Evolutionary conservation across 2,329 filamentous ascomycete species (phyloP).

Genomic region (Cadophora malorum): DNA sequence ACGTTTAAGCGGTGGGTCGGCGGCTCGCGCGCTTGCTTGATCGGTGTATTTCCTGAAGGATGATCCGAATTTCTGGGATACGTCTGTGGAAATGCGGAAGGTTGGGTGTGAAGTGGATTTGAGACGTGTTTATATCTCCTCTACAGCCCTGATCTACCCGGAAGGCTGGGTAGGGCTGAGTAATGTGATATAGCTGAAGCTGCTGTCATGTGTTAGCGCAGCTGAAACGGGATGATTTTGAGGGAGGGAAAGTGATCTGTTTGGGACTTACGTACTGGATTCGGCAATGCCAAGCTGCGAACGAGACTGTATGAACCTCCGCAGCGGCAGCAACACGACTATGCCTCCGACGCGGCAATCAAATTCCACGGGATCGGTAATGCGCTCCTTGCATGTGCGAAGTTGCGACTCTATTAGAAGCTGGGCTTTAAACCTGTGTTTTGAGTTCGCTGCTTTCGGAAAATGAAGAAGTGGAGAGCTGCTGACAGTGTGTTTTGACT

Average conservation of each 20-base stretch:
- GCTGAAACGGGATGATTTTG: background rate
- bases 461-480: background rate
- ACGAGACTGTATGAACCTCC: background rate
- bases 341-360: background rate
- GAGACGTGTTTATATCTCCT: background rate
- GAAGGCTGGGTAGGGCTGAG: background rate
- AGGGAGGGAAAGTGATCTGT: background rate
- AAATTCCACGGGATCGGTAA: background rate
- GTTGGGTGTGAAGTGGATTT: background rate
- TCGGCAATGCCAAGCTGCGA: background rate
- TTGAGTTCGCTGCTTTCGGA: background rate
- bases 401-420: background rate
- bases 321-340: background rate
- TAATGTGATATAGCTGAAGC: background rate
- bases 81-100: no score
- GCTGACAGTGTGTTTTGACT: background rate
- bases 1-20: background rate
- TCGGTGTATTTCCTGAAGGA: background rate
- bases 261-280: background rate
- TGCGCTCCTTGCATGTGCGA: background rate
- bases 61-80: background rate
- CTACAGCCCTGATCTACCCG: background rate
- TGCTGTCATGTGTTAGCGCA: background rate
- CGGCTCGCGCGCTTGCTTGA: background rate
- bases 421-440: background rate